These are phyloP conservation scores for Elongisporangium undulatum DNA, from an alignment of 352 stramenopile genomes.

Conservation along the genomic window DNA sequence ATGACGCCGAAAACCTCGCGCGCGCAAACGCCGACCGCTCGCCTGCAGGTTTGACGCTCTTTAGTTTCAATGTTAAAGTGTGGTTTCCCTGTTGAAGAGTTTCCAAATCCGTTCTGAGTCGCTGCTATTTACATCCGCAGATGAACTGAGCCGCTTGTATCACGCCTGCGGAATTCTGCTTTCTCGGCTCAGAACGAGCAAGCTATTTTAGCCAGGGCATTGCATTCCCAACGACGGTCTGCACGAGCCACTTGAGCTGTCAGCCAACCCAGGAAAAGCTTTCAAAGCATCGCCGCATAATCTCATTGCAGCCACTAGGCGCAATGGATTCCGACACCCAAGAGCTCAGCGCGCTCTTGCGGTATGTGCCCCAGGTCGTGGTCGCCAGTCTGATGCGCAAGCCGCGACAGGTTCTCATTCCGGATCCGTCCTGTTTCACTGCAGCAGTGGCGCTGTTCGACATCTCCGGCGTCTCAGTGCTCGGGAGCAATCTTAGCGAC, in stretches of 20 bases:
- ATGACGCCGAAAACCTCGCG: not conserved
- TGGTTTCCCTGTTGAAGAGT: too few relatives aligned
- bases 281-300: not conserved
- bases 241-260: too few relatives aligned
- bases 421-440: not conserved
- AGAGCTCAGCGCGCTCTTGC: not conserved
- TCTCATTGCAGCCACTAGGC: not conserved
- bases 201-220: too few relatives aligned
- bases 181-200: not conserved
- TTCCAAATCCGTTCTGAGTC: too few relatives aligned
- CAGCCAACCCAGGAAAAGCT: too few relatives aligned
- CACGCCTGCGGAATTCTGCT: not conserved
- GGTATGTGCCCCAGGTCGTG: not conserved
- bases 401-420: not conserved
- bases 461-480: conserved; percentile 82
- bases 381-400: not conserved
- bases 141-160: not conserved
- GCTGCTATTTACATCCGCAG: too few relatives aligned
- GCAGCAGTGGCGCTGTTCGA: conserved; percentile 46
- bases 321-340: not conserved
- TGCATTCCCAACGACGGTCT: too few relatives aligned
- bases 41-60: conserved; percentile 6
- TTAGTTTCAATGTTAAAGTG: too few relatives aligned
- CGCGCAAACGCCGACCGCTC: conserved; percentile 7
- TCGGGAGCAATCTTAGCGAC: conserved; percentile 67